These are phyloP conservation scores for Aspergillus vadensis DNA, from an alignment of 2,329 filamentous ascomycete species.

Conservation along the genomic window DNA sequence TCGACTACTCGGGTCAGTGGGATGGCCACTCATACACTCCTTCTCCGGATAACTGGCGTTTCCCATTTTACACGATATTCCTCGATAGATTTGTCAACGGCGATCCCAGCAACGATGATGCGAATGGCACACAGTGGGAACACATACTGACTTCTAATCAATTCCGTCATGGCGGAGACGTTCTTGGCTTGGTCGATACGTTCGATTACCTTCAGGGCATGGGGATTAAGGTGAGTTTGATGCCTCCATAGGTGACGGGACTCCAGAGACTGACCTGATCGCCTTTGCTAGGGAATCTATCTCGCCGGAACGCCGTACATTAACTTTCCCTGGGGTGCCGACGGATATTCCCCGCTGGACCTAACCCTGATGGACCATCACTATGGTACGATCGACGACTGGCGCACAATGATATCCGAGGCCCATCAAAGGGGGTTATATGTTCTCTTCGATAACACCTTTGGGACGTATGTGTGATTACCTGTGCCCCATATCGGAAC, in stretches of 20 bases:
- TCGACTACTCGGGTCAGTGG: slow-evolving; percentile 61
- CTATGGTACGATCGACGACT: slow-evolving; percentile 59
- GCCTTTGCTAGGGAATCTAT: slow-evolving; percentile 54
- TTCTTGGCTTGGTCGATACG: slow-evolving; percentile 58
- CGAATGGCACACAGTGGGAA: slow-evolving; percentile 61
- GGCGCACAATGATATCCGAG: slow-evolving; percentile 58
- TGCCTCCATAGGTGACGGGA: too few species aligned
- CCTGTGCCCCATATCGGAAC: background rate
- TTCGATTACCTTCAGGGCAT: slow-evolving; percentile 66
- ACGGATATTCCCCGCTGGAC: slow-evolving; percentile 62
- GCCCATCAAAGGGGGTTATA: slow-evolving; percentile 64
- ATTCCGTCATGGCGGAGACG: slow-evolving; percentile 63
- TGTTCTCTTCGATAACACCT: slow-evolving; percentile 65
- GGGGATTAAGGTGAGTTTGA: slow-evolving; percentile 57
- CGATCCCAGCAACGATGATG: slow-evolving; percentile 63
- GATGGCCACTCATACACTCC: slow-evolving; percentile 51
- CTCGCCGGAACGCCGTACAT: slow-evolving; percentile 63
- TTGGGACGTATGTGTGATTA: slow-evolving; percentile 54
- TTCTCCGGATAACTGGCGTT: slow-evolving; percentile 63
- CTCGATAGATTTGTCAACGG: slow-evolving; percentile 65
- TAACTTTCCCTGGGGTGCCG: slow-evolving; percentile 64
- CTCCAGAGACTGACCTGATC: too few species aligned
- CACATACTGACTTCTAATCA: slow-evolving; percentile 62
- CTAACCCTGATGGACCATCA: slow-evolving; percentile 64
- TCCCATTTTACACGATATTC: slow-evolving; percentile 66